Percentiles rank a stretch among this genome's conserved stretches.
phyloP scores from a whole-genome alignment of 2,329 filamentous ascomycete genomes.

The Cyphellophora attinorum region DNA sequence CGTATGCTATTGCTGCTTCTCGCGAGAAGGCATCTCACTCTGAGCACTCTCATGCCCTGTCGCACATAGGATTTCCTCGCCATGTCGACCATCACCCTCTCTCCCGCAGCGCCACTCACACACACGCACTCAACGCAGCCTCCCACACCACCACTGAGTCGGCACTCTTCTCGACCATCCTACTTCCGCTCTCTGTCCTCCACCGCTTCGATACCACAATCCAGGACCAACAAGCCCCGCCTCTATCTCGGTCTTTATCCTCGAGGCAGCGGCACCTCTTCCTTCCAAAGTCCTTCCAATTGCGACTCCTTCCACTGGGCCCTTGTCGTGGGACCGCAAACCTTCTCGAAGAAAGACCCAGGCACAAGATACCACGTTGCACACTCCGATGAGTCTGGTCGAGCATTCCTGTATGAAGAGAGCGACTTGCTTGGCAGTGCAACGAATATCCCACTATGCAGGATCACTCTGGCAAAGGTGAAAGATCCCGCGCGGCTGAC shows the following conservation, averaged over 20 bases:
- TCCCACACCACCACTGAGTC: too few relatives aligned
- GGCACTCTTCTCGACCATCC: too few relatives aligned
- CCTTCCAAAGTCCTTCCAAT: slow-evolving; percentile 8
- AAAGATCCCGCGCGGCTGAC: slow-evolving; percentile 12
- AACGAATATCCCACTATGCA: slow-evolving; percentile 6
- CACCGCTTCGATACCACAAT: slow-evolving; percentile 7
- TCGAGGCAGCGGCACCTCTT: slow-evolving; percentile 9
- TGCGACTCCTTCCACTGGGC: slow-evolving; percentile 19
- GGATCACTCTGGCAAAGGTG: slow-evolving; percentile 16
- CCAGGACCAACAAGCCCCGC: slow-evolving; percentile 15
- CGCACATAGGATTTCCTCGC: too few relatives aligned
- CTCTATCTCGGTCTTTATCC: slow-evolving; percentile 17
- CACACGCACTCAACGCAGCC: too few relatives aligned
- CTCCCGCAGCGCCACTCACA: too few relatives aligned
- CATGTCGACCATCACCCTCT: too few relatives aligned
- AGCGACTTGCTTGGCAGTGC: slow-evolving; percentile 13
- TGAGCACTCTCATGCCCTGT: too few relatives aligned
- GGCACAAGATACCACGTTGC: slow-evolving; percentile 16
- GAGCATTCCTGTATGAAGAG: slow-evolving; percentile 15
- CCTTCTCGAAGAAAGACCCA: slow-evolving; percentile 7
- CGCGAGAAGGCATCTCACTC: too few relatives aligned
- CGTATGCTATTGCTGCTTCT: too few relatives aligned
- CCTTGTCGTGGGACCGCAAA: slow-evolving; percentile 13
- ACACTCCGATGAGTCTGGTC: slow-evolving; percentile 8
- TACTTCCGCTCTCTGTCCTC: slow-evolving; percentile 14